phyloP scores from a whole-genome alignment of 768 basidiomycete genomes.

The Trametes cinnabarina region DNA sequence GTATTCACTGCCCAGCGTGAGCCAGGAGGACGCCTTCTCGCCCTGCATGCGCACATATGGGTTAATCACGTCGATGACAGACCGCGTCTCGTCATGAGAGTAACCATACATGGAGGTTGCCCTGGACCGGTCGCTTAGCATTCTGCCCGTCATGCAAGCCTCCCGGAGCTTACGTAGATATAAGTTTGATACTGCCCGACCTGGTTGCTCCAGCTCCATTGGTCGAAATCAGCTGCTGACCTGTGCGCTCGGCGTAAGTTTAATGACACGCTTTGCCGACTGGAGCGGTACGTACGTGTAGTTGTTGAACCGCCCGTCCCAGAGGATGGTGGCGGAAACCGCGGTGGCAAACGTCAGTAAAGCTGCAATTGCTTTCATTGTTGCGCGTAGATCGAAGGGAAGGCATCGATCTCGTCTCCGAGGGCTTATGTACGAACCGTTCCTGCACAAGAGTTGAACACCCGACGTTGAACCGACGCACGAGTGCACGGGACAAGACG shows the following conservation, averaged over 20 bases:
- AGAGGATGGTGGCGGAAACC: conserved; percentile 29
- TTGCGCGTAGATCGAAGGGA: background rate
- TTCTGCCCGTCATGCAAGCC: conserved; percentile 17
- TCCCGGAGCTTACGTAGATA: conserved; percentile 29
- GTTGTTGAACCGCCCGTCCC: conserved; percentile 30
- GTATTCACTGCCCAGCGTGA: conserved; percentile 26
- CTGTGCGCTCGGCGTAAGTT: conserved; percentile 1
- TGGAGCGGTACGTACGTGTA: conserved; percentile 18
- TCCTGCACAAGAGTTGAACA: background rate
- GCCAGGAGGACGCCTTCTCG: conserved; percentile 24
- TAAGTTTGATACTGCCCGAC: conserved; percentile 32
- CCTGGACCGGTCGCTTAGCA: conserved; percentile 10
- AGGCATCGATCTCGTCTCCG: background rate
- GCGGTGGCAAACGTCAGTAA: conserved; percentile 20
- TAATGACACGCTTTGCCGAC: background rate
- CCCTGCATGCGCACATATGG: background rate
- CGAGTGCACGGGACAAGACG: conserved; percentile 1
- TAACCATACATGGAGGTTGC: conserved; percentile 18
- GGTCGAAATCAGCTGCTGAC: conserved; percentile 23
- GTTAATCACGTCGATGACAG: background rate
- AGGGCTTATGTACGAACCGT: conserved; percentile 2
- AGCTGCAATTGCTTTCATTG: conserved; percentile 17
- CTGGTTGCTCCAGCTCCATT: conserved; percentile 34
- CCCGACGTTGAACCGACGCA: conserved; percentile 17
- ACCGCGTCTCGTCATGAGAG: background rate